Base-by-base conservation (phyloP, 73 alveolate genomes). In the Paramecium octaurelia region DNA sequence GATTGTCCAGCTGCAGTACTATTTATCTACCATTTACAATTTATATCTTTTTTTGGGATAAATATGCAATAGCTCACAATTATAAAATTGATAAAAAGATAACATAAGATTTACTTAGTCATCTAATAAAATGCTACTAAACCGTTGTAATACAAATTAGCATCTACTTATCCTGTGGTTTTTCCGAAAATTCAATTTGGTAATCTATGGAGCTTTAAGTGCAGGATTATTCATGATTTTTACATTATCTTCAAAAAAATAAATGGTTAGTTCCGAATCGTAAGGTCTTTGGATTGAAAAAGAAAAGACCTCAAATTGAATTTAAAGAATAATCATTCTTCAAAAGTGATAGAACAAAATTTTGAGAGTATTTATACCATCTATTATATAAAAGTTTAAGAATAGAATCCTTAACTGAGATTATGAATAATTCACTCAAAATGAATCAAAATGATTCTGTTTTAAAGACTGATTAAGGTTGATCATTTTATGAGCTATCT, bases 41-140 rank as follows among this genome's bases (percentile, higher is more conserved):
- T 18, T 44, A 80, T 43, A 14, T 80, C 9, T 80, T 8, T 16
- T 44, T 80, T 24, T 80, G 43, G 46, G 91, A 80, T 48, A 80
- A 48, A 80, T 44, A 42, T 80, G 50, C 91, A 2, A 80, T 80
- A 3, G 21, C 54, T 24, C 43, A 42, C 1, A 23, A 46, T 80
- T 80, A 80, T 46, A 2, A 80, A 80, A 80, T 80, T 31, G 91
- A 80, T 80, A 80, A 42, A 23, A n/a, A 54, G 11, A 44, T 43
- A 44, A 80, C 46, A 14, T 21, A 44, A 8, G 38, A 80, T 44
- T 43, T 31, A 14, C 20, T 80, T 2, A 80, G 91, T 48, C 57
- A 80, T 80, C 21, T 14, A 31, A 27, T 80, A 10, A 80, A 80
- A 48, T 42, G 64, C 18, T 80, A 21, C 44, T 46, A 80, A 44